Evolutionary conservation across 2,329 filamentous ascomycete genomes (phyloP).

Genomic region (Fusarium sp.): DNA sequence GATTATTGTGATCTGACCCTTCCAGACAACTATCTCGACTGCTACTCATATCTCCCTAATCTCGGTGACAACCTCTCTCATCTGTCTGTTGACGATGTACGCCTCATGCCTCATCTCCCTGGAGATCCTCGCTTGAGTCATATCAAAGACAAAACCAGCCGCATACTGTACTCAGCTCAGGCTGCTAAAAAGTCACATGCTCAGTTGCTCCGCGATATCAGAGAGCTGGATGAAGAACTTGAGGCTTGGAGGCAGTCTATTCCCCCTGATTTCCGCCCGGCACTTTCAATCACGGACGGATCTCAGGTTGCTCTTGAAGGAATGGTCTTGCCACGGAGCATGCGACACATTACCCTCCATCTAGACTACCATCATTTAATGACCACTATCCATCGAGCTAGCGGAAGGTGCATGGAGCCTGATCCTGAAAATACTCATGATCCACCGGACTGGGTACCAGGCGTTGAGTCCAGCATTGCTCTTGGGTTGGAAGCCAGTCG

Average conservation of each 20-base stretch:
- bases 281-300: constrained; percentile 53
- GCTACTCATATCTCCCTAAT: constrained; percentile 27
- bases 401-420: constrained; percentile 56
- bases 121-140: constrained; percentile 61
- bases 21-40: constrained; percentile 42
- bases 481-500: constrained; percentile 66
- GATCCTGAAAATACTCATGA: constrained; percentile 8
- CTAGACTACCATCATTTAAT: constrained; percentile 68
- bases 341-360: constrained; percentile 60
- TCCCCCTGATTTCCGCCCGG: constrained; percentile 57
- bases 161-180: constrained; percentile 60
- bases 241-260: constrained; percentile 65
- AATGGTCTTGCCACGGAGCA: constrained; percentile 50
- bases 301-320: constrained; percentile 43
- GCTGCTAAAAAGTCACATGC: constrained; percentile 63
- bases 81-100: neutral
- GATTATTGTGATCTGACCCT: constrained; percentile 48
- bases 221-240: constrained; percentile 66
- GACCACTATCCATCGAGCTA: constrained; percentile 66
- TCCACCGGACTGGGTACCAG: constrained; percentile 51
- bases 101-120: constrained; percentile 51
- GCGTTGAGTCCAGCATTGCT: constrained; percentile 63
- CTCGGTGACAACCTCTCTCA: neutral
- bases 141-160: constrained; percentile 63
- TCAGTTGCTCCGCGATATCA: constrained; percentile 64